A percentile compares a stretch with the other conserved stretches of the same genome.
Conservation (phyloP, 164 flowering plant species). For the Saururus chinensis region DNA sequence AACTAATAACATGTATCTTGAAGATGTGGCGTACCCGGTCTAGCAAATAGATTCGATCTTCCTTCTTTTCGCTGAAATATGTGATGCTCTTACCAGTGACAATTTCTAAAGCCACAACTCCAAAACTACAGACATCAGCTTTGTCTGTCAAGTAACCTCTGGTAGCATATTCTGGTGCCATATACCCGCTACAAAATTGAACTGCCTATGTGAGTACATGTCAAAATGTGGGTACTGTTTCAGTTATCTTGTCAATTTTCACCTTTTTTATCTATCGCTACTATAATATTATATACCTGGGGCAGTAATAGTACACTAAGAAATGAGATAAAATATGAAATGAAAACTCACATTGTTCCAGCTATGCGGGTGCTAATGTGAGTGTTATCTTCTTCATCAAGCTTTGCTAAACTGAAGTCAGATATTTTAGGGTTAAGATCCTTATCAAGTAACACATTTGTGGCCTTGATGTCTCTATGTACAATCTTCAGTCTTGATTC, state of each 20-base stretch:
- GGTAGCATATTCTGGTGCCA: constrained; percentile 62
- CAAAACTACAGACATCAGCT: constrained; percentile 57
- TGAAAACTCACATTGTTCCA: constrained; percentile 32
- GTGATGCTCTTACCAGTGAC: constrained; percentile 33
- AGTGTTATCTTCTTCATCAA: constrained; percentile 31
- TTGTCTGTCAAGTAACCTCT: constrained; percentile 42
- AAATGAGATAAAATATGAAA: neutral
- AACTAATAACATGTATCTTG: neutral
- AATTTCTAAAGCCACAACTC: constrained; percentile 38
- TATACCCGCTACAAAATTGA: constrained; percentile 36
- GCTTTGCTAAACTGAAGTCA: constrained; percentile 44
- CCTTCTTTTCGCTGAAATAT: constrained; percentile 10
- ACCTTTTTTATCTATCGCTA: no score
- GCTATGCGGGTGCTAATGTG: constrained; percentile 42
- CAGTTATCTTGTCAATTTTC: neutral
- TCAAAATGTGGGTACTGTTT: neutral
- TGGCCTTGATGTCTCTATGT: constrained; percentile 40
- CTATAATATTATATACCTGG: no score
- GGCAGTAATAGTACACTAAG: neutral
- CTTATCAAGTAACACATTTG: constrained; percentile 30
- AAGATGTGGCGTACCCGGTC: constrained; percentile 26
- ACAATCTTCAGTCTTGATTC: constrained; percentile 53
- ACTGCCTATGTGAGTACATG: neutral
- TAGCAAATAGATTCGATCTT: constrained; percentile 22
- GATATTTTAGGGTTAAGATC: constrained; percentile 36